Percentiles rank a stretch among this genome's conserved stretches.
Evolutionary conservation across 495 filamentous ascomycete species (phyloP).

Genomic region (Cercophora scortea): DNA sequence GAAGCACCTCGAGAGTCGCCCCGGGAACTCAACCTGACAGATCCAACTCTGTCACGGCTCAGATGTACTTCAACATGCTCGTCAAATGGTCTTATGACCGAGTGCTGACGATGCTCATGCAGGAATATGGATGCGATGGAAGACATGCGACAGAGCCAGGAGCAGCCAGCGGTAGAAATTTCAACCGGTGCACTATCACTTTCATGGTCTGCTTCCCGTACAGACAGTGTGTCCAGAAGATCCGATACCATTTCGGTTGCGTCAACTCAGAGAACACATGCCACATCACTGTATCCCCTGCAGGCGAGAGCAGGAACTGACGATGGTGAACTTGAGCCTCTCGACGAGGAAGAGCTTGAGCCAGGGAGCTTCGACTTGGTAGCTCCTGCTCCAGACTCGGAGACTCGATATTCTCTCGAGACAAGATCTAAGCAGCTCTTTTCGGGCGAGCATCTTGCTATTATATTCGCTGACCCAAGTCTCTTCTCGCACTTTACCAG

Average conservation of each 20-base stretch:
- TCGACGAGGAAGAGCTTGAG: conserved; percentile 38
- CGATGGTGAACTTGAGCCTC: conserved; percentile 38
- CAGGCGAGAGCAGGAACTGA: conserved; percentile 27
- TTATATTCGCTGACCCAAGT: conserved; percentile 55
- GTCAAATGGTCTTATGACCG: no score
- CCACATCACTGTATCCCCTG: conserved; percentile 27
- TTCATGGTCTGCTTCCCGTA: no score
- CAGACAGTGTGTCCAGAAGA: no score
- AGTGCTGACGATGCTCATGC: no score
- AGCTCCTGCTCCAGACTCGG: conserved; percentile 19
- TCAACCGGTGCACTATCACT: no score
- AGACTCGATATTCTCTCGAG: conserved; percentile 45
- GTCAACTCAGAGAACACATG: conserved; percentile 13
- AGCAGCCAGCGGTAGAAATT: no score
- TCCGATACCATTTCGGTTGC: background rate
- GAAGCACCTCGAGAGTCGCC: conserved; percentile 3
- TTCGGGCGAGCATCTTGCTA: conserved; percentile 53
- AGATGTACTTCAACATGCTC: no score
- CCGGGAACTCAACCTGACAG: background rate
- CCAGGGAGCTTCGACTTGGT: conserved; percentile 47
- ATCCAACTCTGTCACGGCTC: no score
- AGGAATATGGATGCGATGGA: no score
- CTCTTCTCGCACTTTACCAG: conserved; percentile 55
- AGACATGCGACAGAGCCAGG: no score
- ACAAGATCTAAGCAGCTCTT: conserved; percentile 55